phyloP scores from a whole-genome alignment of 768 basidiomycete species.

The Obba rivulosa region DNA sequence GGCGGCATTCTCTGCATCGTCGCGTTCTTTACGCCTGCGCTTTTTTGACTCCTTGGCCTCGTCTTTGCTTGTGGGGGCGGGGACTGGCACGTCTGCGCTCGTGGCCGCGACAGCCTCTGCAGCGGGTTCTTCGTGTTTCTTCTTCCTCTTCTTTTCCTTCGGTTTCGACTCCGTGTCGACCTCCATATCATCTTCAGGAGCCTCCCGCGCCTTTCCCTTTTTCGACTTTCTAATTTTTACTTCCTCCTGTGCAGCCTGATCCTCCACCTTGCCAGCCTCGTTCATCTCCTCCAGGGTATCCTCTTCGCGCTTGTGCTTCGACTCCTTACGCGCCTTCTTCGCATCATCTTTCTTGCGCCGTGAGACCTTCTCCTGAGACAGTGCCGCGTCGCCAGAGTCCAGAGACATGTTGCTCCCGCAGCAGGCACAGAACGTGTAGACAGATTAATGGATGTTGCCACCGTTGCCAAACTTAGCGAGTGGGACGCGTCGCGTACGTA shows the following conservation, averaged over 20 bases:
- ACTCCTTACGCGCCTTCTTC: slow-evolving; percentile 13
- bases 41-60: background rate
- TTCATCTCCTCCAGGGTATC: slow-evolving; percentile 1
- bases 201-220: slow-evolving; percentile 4
- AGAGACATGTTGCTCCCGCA: background rate
- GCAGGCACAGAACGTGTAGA: slow-evolving; percentile 6
- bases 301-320: slow-evolving; percentile 8
- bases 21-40: background rate
- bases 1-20: background rate
- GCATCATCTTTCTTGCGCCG: background rate
- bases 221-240: background rate
- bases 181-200: background rate
- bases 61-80: background rate
- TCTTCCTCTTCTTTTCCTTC: slow-evolving; percentile 16
- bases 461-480: background rate
- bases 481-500: no score
- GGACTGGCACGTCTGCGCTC: background rate
- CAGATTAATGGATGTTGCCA: background rate
- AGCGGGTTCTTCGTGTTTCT: background rate
- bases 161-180: background rate
- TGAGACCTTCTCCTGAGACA: slow-evolving; percentile 10
- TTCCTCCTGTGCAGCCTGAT: slow-evolving; percentile 1
- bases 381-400: background rate
- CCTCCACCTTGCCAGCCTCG: background rate
- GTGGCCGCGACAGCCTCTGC: background rate